Evolutionary conservation across 768 basidiomycete genomes (phyloP), one percentile per base, ranked within the genome.

Genomic region (Serendipita sp.): DNA sequence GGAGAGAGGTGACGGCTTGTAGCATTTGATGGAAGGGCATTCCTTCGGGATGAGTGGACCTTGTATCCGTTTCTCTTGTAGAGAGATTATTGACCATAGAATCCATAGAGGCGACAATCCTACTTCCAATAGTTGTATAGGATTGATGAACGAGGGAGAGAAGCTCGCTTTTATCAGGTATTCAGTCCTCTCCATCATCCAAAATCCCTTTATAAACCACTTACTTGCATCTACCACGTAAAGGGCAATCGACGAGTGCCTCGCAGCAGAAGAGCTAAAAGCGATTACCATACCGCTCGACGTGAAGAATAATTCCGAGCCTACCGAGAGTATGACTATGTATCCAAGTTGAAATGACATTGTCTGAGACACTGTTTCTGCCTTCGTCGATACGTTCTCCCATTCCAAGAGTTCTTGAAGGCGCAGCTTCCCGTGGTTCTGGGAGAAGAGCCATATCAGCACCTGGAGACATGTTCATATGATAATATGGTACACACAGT

Each of bases 271-370:
- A 40, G 6, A 40, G 40, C 40, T 40, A 4, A 83, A 84, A 0
- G 84, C 77, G 44, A 82, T 71, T 69, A 83, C 82, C 85, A 52
- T 27, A 52, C 5, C 34, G 37, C 62, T 8, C 50, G 11, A 4
- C 33, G 16, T 13, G 40, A 45, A 18, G 10, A 2, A 52, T 6
- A 40, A 4, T 50, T 5, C 15, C 16, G 3, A 5, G 65, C 72
- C 40, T 66, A 83, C 84, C 37, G 77, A 73, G 16, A 86, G 70
- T 13, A 86, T 65, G 0, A 80, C 80, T 3, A 85, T 67, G 65
- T 79, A 76, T 0, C 80, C 83, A 31, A 78, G 72, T 66, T 87
- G 83, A 64, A 86, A 87, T 1, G 85, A 85, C 5, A 86, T 73
- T 0, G 69, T 67, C 0, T 71, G 66, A 0, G 66, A 66, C n/a